A percentile compares a stretch with the other conserved stretches of the same genome.
These are phyloP conservation scores for Pythium coloratum DNA, from an alignment of 352 stramenopile genomes.

Conservation along the genomic window DNA sequence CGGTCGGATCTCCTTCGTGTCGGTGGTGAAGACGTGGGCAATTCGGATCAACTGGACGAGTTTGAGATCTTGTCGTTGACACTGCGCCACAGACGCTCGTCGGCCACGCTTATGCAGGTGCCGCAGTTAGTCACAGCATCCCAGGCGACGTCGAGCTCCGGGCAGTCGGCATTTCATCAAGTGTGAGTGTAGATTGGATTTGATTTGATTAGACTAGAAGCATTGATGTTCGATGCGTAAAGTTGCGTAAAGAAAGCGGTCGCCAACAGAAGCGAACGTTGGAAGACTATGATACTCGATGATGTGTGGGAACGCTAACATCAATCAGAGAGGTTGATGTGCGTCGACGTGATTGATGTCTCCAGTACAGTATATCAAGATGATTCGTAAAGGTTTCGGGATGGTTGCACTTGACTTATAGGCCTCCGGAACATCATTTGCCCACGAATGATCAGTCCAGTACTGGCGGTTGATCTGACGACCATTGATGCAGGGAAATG, in stretches of 20 bases:
- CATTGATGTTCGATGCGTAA: not conserved
- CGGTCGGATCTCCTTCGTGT: constrained; percentile 28
- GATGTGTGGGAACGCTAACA: no score
- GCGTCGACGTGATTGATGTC: no score
- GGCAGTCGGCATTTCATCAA: not conserved
- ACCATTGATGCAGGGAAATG: no score
- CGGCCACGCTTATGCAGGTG: constrained; percentile 22
- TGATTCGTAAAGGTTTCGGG: no score
- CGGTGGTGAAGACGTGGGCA: constrained; percentile 23
- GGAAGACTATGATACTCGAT: no score
- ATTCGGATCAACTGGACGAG: constrained; percentile 22
- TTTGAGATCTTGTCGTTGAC: constrained; percentile 32
- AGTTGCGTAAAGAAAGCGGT: not conserved
- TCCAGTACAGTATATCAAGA: no score
- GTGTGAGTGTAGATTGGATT: constrained; percentile 4
- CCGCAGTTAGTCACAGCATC: constrained; percentile 10
- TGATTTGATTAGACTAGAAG: not conserved
- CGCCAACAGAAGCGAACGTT: not conserved
- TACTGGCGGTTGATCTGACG: no score
- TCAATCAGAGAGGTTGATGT: no score
- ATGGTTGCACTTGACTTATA: no score
- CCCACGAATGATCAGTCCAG: no score
- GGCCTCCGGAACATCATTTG: no score
- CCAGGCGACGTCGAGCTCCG: constrained; percentile 22
- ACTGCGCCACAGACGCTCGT: constrained; percentile 21